These are phyloP conservation scores for Myxozyma neglecta DNA, from an alignment of 805 yeast genomes.

Conservation along the genomic window DNA sequence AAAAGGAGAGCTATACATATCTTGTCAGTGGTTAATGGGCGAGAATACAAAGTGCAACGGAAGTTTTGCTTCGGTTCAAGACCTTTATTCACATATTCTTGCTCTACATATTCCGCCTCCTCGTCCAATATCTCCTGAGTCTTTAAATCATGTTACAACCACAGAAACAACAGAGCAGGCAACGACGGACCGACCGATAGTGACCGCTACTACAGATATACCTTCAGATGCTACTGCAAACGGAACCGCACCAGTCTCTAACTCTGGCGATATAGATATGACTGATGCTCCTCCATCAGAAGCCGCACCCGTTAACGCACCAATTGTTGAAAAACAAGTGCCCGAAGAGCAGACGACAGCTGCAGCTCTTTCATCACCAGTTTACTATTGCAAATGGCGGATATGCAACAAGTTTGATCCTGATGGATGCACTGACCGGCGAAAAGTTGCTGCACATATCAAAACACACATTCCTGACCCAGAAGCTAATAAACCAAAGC, in stretches of 20 bases:
- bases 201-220: neutral
- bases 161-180: neutral
- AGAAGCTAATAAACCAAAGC: slow-evolving; percentile 16
- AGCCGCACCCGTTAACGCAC: neutral
- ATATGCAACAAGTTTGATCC: slow-evolving; percentile 26
- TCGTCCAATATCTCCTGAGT: neutral
- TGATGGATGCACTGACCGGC: slow-evolving; percentile 25
- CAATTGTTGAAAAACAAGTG: neutral
- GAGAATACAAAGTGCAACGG: slow-evolving; percentile 8
- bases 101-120: slow-evolving; percentile 26
- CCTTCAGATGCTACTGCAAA: neutral
- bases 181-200: neutral
- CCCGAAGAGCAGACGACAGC: neutral
- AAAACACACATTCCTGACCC: slow-evolving; percentile 33
- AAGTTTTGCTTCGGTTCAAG: slow-evolving; percentile 18
- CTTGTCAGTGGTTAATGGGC: slow-evolving; percentile 30
- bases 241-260: neutral
- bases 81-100: slow-evolving; percentile 29
- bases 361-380: neutral
- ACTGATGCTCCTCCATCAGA: neutral
- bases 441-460: slow-evolving; percentile 27
- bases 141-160: neutral
- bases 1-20: slow-evolving; percentile 29
- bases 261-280: neutral
- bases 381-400: slow-evolving; percentile 25